Evolutionary conservation across 306 rosid species (phyloP), one percentile per base, ranked within the genome.

Genomic region (Fragaria vesca): DNA sequence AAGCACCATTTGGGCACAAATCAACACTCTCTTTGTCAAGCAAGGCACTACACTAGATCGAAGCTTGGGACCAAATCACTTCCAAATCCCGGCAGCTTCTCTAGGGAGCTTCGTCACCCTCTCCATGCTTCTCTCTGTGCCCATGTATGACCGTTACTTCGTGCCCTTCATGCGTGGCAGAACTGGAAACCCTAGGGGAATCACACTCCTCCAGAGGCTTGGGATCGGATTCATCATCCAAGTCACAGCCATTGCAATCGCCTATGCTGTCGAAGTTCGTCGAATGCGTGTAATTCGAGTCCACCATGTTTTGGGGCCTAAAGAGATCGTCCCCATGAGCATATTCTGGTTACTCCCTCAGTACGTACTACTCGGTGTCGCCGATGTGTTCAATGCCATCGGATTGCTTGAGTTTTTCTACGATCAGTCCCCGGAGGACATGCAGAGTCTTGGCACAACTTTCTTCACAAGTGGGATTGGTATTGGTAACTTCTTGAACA

Each of bases 271-370:
- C 17, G 96, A 92, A 73, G 86, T 83, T 55, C 70, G 57, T 13
- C 76, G 96, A 69, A 87, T 88, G 87, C 71, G 63, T n/a, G 83
- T 84, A 48, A 87, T 88, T 46, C 63, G 32, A 36, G 34, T 28
- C 21, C 75, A 88, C 78, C 80, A 86, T 74, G 24, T 84, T 48
- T 66, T 61, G n/a, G 87, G 86, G 6, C 78, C 93, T 2, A 79
- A 87, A 71, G 85, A 88, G 69, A 57, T 77, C 21, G 89, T 92
- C 51, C 97, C 97, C 28, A 90, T 90, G 96, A 84, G 80, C 85
- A 92, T 92, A 72, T 88, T 87, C 61, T 92, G 96, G 97, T 66
- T 90, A 6, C 45, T 92, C 66, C 97, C 97, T 38, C 97, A 90
- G 54, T 83, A 90, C 82, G 28, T 87, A 12, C 47, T 92, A 2